Conservation (phyloP, 169 alveolate genomes). For the Plasmodium inui region DNA sequence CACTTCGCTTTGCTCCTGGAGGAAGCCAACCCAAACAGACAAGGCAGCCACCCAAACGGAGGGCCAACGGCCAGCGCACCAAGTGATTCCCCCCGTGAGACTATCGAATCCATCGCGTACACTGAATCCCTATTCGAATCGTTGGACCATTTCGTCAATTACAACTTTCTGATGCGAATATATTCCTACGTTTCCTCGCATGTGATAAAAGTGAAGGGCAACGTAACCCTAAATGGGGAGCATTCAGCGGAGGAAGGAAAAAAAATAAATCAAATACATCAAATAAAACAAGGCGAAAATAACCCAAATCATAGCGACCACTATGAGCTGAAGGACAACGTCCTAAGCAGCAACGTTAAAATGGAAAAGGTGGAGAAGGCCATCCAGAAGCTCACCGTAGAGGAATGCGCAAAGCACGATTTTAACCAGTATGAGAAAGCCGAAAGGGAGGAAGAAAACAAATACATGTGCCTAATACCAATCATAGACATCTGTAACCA, state of each 20-base stretch:
- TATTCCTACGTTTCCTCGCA: conserved; percentile 64
- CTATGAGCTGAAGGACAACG: conserved; percentile 18
- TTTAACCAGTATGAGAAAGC: conserved; percentile 56
- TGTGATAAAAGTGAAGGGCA: conserved; percentile 20
- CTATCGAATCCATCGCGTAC: not conserved
- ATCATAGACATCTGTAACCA: conserved; percentile 71
- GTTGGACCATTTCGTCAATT: conserved; percentile 47
- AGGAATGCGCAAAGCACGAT: conserved; percentile 47
- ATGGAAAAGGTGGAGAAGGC: conserved; percentile 6
- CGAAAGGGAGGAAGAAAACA: conserved; percentile 64
- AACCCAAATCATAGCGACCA: not conserved
- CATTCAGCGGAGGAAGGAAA: not conserved
- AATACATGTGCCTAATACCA: conserved; percentile 66
- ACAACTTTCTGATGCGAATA: conserved; percentile 36
- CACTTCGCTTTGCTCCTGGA: not conserved
- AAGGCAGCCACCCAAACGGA: not conserved
- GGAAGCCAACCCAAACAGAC: not conserved
- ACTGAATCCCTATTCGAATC: conserved; percentile 16
- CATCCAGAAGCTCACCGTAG: not conserved
- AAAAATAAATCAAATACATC: not conserved
- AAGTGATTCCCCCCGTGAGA: not conserved
- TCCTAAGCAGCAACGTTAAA: conserved; percentile 45
- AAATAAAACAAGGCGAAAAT: not conserved
- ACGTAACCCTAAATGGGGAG: not conserved
- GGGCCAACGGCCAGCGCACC: not conserved